Evolutionary conservation across 2,329 filamentous ascomycete genomes (phyloP).

Genomic region (Fusarium liriodendri): DNA sequence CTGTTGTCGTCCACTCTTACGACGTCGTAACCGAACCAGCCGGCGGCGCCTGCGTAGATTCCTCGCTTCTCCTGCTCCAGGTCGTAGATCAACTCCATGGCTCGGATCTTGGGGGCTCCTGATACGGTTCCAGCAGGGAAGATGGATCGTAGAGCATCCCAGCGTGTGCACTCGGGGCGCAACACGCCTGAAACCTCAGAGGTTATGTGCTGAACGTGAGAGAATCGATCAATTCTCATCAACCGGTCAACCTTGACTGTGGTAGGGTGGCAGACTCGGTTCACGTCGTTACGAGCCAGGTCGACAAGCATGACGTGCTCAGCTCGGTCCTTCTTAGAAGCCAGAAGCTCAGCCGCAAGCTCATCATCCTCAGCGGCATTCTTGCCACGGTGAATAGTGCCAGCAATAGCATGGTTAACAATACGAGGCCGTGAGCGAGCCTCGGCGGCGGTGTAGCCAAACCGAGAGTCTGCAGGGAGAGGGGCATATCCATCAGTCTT

Average conservation of each 20-base stretch:
- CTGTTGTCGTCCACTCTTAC: slow-evolving; percentile 70
- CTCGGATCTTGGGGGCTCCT: slow-evolving; percentile 93
- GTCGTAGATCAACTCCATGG: slow-evolving; percentile 97
- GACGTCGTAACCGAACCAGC: slow-evolving; percentile 91
- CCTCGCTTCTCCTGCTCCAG: slow-evolving; percentile 94
- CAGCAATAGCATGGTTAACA: slow-evolving; percentile 96
- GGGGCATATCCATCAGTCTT: slow-evolving; percentile 64
- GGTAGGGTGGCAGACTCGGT: slow-evolving; percentile 91
- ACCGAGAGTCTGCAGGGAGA: slow-evolving; percentile 38
- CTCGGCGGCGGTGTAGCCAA: slow-evolving; percentile 40
- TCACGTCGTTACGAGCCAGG: slow-evolving; percentile 94
- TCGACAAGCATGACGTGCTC: slow-evolving; percentile 99
- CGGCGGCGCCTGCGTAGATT: slow-evolving; percentile 94
- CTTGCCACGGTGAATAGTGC: slow-evolving; percentile 86
- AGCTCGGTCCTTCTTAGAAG: slow-evolving; percentile 83
- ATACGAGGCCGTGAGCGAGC: slow-evolving; percentile 80
- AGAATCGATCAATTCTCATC: slow-evolving; percentile 95
- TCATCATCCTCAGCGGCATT: slow-evolving; percentile 85
- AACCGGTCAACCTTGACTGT: slow-evolving; percentile 91
- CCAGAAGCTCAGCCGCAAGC: slow-evolving; percentile 71
- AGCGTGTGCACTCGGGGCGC: slow-evolving; percentile 84
- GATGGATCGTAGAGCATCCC: slow-evolving; percentile 95
- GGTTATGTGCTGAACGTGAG: slow-evolving; percentile 96
- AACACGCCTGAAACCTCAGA: slow-evolving; percentile 95
- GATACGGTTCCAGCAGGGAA: slow-evolving; percentile 97